Percentiles rank a stretch among this genome's conserved stretches.
Evolutionary conservation across 2,329 filamentous ascomycete species (phyloP).

Genomic region (Alternaria sp.): DNA sequence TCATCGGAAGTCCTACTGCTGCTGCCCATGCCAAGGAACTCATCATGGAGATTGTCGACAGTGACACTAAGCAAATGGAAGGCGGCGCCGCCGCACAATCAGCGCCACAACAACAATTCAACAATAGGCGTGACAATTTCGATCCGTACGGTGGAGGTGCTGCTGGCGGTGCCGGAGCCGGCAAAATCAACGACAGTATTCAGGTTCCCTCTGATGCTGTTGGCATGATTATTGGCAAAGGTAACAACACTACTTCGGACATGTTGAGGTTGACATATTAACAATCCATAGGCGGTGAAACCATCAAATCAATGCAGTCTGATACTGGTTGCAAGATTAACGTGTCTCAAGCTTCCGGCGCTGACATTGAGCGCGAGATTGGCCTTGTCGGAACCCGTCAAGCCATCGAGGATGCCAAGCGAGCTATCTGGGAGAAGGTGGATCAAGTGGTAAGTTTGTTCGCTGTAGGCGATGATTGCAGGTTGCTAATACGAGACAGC

Average conservation of each 20-base stretch:
- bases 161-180: constrained; percentile 26
- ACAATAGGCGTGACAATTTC: constrained; percentile 49
- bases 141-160: constrained; percentile 55
- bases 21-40: constrained; percentile 82
- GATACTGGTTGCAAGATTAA: constrained; percentile 93
- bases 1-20: constrained; percentile 81
- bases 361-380: constrained; percentile 85
- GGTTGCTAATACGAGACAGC: constrained; percentile 48
- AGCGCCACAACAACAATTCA: constrained; percentile 27
- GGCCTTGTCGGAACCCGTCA: constrained; percentile 81
- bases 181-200: constrained; percentile 82
- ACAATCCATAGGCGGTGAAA: constrained; percentile 72
- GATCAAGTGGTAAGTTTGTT: constrained; percentile 77
- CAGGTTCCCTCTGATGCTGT: constrained; percentile 90
- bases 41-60: constrained; percentile 94
- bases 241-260: constrained; percentile 41
- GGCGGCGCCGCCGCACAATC: constrained; percentile 33
- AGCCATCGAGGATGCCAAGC: constrained; percentile 82
- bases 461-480: not conserved
- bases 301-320: constrained; percentile 92
- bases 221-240: constrained; percentile 96
- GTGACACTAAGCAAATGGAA: constrained; percentile 70
- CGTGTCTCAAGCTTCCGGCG: constrained; percentile 81
- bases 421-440: constrained; percentile 89
- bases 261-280: constrained; percentile 20